Percentiles rank a stretch among this genome's conserved stretches.
phyloP scores from a whole-genome alignment of 2,329 filamentous ascomycete species.

The Trichoderma cornu-damae region DNA sequence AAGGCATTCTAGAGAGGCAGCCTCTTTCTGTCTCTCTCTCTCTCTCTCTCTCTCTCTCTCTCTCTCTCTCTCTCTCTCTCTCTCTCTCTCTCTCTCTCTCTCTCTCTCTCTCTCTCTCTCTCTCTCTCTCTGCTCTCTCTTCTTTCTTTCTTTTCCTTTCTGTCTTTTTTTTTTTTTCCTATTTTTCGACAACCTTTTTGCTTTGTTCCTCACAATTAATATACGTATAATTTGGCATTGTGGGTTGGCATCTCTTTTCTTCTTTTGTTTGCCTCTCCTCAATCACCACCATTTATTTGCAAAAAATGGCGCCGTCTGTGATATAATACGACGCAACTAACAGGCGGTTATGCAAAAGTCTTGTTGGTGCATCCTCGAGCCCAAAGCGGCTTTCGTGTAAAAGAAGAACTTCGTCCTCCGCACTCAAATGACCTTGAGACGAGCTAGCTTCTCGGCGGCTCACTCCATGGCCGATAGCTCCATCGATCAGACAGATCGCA shows the following conservation, averaged over 20 bases:
- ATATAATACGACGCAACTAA: neutral
- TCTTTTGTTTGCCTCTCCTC: neutral
- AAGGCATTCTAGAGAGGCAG: slow-evolving; percentile 11
- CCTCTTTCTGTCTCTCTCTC: neutral
- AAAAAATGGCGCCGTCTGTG: neutral
- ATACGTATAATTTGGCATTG: no score
- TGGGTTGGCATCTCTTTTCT: neutral
- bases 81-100: neutral
- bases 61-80: neutral
- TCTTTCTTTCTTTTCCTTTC: neutral
- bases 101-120: neutral
- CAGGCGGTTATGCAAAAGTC: neutral
- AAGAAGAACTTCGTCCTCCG: neutral
- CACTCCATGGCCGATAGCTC: slow-evolving; percentile 20
- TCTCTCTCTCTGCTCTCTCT: neutral
- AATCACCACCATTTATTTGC: neutral
- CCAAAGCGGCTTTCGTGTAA: neutral
- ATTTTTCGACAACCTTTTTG: no score
- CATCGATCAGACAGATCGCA: slow-evolving; percentile 15
- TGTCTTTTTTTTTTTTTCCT: neutral
- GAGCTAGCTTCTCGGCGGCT: slow-evolving; percentile 11
- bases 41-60: neutral
- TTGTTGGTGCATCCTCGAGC: neutral
- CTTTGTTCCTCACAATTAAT: no score
- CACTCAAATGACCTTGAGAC: slow-evolving; percentile 6